These are phyloP conservation scores for Auxenochlorella pyrenoidosa DNA, from an alignment of 139 green algal genomes.

Conservation along the genomic window DNA sequence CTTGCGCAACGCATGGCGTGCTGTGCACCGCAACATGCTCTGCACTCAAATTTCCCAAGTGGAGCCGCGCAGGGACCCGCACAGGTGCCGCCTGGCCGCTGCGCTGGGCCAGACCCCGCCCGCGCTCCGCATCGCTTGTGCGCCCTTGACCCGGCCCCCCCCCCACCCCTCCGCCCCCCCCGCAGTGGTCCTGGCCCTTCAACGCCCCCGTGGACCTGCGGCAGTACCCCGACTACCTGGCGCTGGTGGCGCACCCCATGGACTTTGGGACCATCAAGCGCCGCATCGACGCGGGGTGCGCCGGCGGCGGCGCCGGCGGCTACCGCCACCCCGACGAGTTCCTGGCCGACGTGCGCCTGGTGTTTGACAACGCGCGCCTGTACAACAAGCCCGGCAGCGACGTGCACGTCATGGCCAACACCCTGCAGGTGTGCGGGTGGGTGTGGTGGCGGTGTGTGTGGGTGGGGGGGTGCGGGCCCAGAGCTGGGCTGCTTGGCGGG, in stretches of 20 bases:
- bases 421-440: constrained; percentile 62
- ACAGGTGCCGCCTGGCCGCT: neutral
- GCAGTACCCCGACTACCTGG: constrained; percentile 80
- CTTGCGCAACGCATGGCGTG: no score
- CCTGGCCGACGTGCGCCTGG: constrained; percentile 54
- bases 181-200: constrained; percentile 84
- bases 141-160: no score
- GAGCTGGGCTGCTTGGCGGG: neutral
- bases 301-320: neutral
- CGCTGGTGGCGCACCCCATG: constrained; percentile 73
- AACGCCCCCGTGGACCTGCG: constrained; percentile 81
- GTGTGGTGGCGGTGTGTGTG: neutral
- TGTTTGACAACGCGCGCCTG: constrained; percentile 85
- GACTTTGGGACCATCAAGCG: constrained; percentile 82
- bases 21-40: no score
- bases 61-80: no score
- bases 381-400: constrained; percentile 88
- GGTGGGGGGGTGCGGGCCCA: neutral
- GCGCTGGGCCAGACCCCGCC: neutral
- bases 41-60: no score
- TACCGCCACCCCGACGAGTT: constrained; percentile 77
- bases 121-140: no score
- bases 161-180: neutral
- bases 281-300: constrained; percentile 53
- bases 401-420: constrained; percentile 86